These are phyloP conservation scores for Sutorius australiensis DNA, from an alignment of 768 basidiomycete species.

Conservation along the genomic window DNA sequence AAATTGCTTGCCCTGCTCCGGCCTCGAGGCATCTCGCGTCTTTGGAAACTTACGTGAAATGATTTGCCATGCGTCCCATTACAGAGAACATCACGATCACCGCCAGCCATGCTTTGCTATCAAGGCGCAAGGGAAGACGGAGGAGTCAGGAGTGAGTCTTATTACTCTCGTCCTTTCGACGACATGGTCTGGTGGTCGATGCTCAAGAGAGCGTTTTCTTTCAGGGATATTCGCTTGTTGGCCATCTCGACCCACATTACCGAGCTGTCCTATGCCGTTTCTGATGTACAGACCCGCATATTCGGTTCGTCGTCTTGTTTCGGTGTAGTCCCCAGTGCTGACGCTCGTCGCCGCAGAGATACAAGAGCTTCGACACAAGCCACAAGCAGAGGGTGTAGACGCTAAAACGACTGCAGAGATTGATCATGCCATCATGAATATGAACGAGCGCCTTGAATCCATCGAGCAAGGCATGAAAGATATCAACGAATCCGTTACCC, in stretches of 20 bases:
- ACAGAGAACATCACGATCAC: slow-evolving; percentile 76
- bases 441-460: slow-evolving; percentile 75
- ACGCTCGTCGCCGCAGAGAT: slow-evolving; percentile 54
- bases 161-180: slow-evolving; percentile 10
- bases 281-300: slow-evolving; percentile 87
- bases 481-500: slow-evolving; percentile 62
- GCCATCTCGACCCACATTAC: slow-evolving; percentile 84
- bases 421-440: slow-evolving; percentile 73
- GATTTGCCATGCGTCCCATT: slow-evolving; percentile 25
- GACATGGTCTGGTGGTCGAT: slow-evolving; percentile 26
- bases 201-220: slow-evolving; percentile 24
- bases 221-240: slow-evolving; percentile 70
- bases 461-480: slow-evolving; percentile 70
- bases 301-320: slow-evolving; percentile 53
- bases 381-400: slow-evolving; percentile 54
- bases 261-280: slow-evolving; percentile 80
- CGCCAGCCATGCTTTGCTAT: slow-evolving; percentile 40
- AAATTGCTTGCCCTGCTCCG: slow-evolving; percentile 7
- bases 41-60: slow-evolving; percentile 34
- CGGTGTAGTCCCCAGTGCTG: slow-evolving; percentile 5
- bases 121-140: slow-evolving; percentile 47
- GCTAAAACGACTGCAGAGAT: slow-evolving; percentile 64
- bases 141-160: slow-evolving; percentile 65
- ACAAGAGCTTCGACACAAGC: slow-evolving; percentile 88
- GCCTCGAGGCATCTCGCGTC: slow-evolving; percentile 23